These are phyloP conservation scores for Claviceps spartinae DNA, from an alignment of 2,329 filamentous ascomycete species.

Conservation along the genomic window DNA sequence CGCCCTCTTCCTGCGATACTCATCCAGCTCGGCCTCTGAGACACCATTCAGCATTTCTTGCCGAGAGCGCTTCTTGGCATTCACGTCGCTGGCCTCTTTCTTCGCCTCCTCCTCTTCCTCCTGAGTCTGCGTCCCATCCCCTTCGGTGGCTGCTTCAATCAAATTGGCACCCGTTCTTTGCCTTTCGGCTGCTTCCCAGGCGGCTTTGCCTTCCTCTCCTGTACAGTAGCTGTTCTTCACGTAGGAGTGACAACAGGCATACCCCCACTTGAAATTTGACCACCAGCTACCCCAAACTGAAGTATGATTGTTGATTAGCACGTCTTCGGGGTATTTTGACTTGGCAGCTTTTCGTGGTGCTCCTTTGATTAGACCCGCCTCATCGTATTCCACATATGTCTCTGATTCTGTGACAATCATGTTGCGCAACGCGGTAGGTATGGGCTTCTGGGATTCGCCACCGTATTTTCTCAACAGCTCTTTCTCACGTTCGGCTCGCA, in stretches of 20 bases:
- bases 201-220: slow-evolving; percentile 71
- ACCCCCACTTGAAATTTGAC: slow-evolving; percentile 90
- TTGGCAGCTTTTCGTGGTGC: slow-evolving; percentile 60
- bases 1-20: slow-evolving; percentile 63
- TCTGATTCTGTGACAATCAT: slow-evolving; percentile 69
- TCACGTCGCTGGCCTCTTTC: slow-evolving; percentile 18
- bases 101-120: slow-evolving; percentile 15
- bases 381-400: slow-evolving; percentile 86
- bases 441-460: slow-evolving; percentile 40
- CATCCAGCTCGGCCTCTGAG: slow-evolving; percentile 74
- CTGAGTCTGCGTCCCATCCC: slow-evolving; percentile 11
- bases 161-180: slow-evolving; percentile 36
- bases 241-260: slow-evolving; percentile 83
- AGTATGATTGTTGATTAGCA: slow-evolving; percentile 80
- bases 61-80: slow-evolving; percentile 56
- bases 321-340: slow-evolving; percentile 85
- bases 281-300: slow-evolving; percentile 97
- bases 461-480: slow-evolving; percentile 74
- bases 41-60: slow-evolving; percentile 68
- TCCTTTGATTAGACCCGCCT: slow-evolving; percentile 81
- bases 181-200: slow-evolving; percentile 62
- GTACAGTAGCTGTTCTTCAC: slow-evolving; percentile 98
- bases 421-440: slow-evolving; percentile 49
- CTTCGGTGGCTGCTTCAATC: slow-evolving; percentile 21
- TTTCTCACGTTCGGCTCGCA: slow-evolving; percentile 54